These are phyloP conservation scores for Brassica juncea DNA, from an alignment of 345 rosid genomes.

Conservation along the genomic window DNA sequence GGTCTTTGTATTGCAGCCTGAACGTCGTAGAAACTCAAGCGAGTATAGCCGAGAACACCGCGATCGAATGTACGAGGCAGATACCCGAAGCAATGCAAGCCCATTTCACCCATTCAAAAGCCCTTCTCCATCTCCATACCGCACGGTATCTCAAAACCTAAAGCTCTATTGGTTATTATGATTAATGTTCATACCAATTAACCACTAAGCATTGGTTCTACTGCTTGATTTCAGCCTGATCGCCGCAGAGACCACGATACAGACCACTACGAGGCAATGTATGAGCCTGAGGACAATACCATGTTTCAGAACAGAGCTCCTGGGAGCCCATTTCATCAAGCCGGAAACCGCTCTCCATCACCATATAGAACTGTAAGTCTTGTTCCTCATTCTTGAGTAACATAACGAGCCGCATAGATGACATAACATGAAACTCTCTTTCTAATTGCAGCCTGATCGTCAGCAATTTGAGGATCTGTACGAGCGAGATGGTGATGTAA, in stretches of 20 bases:
- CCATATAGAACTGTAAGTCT: slow-evolving; percentile 29
- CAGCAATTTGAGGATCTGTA: slow-evolving; percentile 25
- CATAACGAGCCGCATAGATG: slow-evolving; percentile 6
- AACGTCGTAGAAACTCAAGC: slow-evolving; percentile 27
- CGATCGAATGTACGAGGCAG: slow-evolving; percentile 28
- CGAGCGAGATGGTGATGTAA: slow-evolving; percentile 25
- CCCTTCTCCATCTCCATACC: slow-evolving; percentile 41
- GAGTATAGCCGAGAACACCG: slow-evolving; percentile 29
- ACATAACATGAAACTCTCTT: not conserved
- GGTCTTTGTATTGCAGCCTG: slow-evolving; percentile 23
- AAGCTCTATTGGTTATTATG: not conserved
- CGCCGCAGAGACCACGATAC: slow-evolving; percentile 18
- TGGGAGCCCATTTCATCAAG: slow-evolving; percentile 27
- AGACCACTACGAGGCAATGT: slow-evolving; percentile 32
- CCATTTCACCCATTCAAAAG: slow-evolving; percentile 40
- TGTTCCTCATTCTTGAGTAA: slow-evolving; percentile 12
- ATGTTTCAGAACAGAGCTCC: slow-evolving; percentile 31
- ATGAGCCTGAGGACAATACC: slow-evolving; percentile 31
- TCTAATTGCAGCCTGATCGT: slow-evolving; percentile 20
- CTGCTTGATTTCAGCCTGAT: slow-evolving; percentile 34
- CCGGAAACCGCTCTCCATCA: slow-evolving; percentile 34
- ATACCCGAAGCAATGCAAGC: slow-evolving; percentile 35
- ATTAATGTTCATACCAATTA: not conserved
- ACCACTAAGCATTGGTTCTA: slow-evolving; percentile 13
- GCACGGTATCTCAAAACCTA: slow-evolving; percentile 20